Evolutionary conservation across 1,284 basidiomycete species (phyloP).

Genomic region (Coniophora puteana): DNA sequence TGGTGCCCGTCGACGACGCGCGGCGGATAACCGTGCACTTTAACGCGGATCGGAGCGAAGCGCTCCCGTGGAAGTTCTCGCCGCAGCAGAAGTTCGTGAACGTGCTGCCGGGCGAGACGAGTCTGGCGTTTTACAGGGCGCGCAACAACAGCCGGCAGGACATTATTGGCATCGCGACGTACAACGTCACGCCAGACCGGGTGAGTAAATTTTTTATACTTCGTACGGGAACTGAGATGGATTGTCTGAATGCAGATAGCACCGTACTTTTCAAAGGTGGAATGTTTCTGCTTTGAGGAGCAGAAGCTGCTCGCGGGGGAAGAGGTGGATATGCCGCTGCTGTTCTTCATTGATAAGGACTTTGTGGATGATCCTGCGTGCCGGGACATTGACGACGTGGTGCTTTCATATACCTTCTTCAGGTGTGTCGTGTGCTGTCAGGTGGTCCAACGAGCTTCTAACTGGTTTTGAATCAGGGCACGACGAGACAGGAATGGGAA

Average conservation of each 20-base stretch:
- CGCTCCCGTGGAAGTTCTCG: slow-evolving; percentile 90
- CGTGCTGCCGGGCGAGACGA: slow-evolving; percentile 95
- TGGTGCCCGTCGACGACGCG: slow-evolving; percentile 71
- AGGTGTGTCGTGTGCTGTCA: slow-evolving; percentile 44
- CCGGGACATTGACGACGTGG: slow-evolving; percentile 85
- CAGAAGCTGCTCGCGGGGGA: slow-evolving; percentile 94
- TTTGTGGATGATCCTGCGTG: slow-evolving; percentile 90
- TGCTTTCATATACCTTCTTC: slow-evolving; percentile 98
- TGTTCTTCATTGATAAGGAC: slow-evolving; percentile 99
- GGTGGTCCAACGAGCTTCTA: neutral
- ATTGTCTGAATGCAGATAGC: slow-evolving; percentile 63
- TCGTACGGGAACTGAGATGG: neutral
- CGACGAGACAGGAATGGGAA: slow-evolving; percentile 78
- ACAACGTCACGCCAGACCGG: slow-evolving; percentile 92
- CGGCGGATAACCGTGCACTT: slow-evolving; percentile 91
- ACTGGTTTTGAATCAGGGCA: slow-evolving; percentile 45
- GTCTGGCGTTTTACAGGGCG: slow-evolving; percentile 95
- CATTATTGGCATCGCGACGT: slow-evolving; percentile 98
- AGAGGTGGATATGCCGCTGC: slow-evolving; percentile 96
- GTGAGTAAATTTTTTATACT: slow-evolving; percentile 43
- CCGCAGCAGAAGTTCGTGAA: slow-evolving; percentile 90
- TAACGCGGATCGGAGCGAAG: slow-evolving; percentile 88
- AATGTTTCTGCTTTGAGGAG: slow-evolving; percentile 99
- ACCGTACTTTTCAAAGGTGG: slow-evolving; percentile 98
- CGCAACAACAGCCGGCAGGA: slow-evolving; percentile 85